Evolutionary conservation across 1,284 basidiomycete species (phyloP).

Genomic region (Apiotrichum veenhuisii): DNA sequence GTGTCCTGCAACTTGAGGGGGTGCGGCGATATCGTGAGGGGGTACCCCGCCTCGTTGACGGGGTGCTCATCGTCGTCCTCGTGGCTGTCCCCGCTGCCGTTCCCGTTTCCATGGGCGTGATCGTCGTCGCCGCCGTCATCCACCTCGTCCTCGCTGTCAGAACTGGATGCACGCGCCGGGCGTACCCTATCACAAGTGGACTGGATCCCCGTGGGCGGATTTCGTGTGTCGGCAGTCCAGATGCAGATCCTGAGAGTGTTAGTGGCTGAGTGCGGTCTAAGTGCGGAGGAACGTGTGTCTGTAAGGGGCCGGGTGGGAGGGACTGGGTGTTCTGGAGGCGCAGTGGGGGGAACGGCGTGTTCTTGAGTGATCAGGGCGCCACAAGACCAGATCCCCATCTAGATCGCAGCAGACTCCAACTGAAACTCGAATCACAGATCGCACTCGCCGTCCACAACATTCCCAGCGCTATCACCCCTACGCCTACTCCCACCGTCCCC

Average conservation of each 20-base stretch:
- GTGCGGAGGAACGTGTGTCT: too few relatives aligned
- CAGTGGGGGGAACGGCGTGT: neutral
- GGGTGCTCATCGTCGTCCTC: neutral
- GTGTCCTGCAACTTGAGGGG: constrained; percentile 59
- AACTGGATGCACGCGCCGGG: neutral
- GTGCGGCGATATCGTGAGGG: constrained; percentile 53
- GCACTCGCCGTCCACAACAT: too few relatives aligned
- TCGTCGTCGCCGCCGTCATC: constrained; percentile 13
- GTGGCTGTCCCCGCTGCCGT: neutral
- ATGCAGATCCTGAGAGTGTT: constrained; percentile 57
- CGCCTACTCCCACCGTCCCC: too few relatives aligned
- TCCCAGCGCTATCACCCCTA: too few relatives aligned
- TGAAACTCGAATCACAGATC: too few relatives aligned
- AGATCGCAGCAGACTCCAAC: too few relatives aligned
- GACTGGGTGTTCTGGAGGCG: neutral
- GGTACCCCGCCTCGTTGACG: neutral
- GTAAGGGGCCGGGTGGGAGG: too few relatives aligned
- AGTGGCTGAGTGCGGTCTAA: too few relatives aligned
- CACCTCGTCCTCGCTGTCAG: neutral
- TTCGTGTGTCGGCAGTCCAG: constrained; percentile 57
- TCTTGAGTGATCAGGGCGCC: too few relatives aligned
- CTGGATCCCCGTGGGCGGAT: neutral
- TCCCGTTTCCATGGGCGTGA: constrained; percentile 9
- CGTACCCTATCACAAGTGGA: neutral
- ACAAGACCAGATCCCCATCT: too few relatives aligned